Base-by-base conservation (phyloP, 495 filamentous ascomycete genomes). In the Aspergillus baeticus region DNA sequence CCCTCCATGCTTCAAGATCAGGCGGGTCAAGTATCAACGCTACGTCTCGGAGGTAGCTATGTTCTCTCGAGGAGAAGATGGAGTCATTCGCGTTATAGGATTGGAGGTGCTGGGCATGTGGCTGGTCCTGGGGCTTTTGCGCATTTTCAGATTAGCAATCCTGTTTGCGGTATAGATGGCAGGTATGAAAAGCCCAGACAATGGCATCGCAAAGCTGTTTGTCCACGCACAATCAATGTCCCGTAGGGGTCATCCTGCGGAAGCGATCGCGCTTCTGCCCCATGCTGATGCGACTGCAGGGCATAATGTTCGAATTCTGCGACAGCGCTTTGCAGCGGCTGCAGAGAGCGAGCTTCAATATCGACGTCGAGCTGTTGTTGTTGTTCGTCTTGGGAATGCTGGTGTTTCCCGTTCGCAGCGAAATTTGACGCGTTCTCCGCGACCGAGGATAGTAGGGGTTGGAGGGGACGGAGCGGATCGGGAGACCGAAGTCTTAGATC, bases 1-100 rank as follows among this genome's bases (percentile, higher is more conserved):
- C 77, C 53, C 90, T 81, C 91, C 91, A 96, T 51, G 77, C 71
- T 14, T 82, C 76, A 38, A 95, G 80, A 57, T 88, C 74, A 2
- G 89, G 87, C 34, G 89, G 89, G 58, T 89, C 70, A 11, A 80
- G 69, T 22, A 90, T 76, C 53, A 85, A 72, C 68, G 78, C 86
- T 57, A 79, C 72, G 37, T 83, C 75, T 67, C 81, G 64, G 64
- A 85, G 70, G 68, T 87, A 74, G 38, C 81, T 73, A 13, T 64
- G 60, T 6, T 55, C 37, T 46, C 61, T 61, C 8, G 55, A 54
- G 15, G 52, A 33, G 51, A 61, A 61, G 49, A 59, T 61, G 13
- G 55, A 61, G 13, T 48, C 48, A 17, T 48, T 50, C 29, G 42
- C 14, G 23, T 45, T 42, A 38, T 50, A 38, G 0, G 38, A 20